These are phyloP conservation scores for Aspergillus pseudonomiae DNA, from an alignment of 2,329 filamentous ascomycete species.

Conservation along the genomic window DNA sequence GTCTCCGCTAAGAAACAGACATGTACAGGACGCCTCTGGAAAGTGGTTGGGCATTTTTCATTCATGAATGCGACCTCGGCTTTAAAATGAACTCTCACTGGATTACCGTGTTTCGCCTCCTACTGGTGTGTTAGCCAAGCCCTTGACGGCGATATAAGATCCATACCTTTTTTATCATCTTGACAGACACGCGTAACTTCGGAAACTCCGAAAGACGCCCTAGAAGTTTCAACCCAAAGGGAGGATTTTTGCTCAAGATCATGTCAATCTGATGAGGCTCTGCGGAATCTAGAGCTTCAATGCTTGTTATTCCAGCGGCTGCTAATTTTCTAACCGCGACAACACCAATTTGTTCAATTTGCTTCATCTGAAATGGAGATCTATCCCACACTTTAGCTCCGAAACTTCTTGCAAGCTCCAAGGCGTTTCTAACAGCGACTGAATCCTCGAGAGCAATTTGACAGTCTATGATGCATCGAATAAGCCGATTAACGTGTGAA, in stretches of 20 bases:
- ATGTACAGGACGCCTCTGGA: slow-evolving; percentile 66
- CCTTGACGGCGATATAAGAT: slow-evolving; percentile 25
- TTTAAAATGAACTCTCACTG: slow-evolving; percentile 63
- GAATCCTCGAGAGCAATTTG: slow-evolving; percentile 67
- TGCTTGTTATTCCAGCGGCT: slow-evolving; percentile 68
- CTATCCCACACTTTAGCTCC: slow-evolving; percentile 80
- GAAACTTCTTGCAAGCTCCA: slow-evolving; percentile 78
- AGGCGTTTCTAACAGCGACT: slow-evolving; percentile 65
- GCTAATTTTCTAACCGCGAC: slow-evolving; percentile 75
- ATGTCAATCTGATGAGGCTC: slow-evolving; percentile 76
- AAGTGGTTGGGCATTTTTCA: slow-evolving; percentile 60
- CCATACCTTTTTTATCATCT: slow-evolving; percentile 52
- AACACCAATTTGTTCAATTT: slow-evolving; percentile 77
- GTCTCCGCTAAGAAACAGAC: slow-evolving; percentile 76
- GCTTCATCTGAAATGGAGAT: slow-evolving; percentile 76
- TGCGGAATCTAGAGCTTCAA: slow-evolving; percentile 69
- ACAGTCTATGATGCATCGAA: slow-evolving; percentile 77
- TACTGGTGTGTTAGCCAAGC: slow-evolving; percentile 22
- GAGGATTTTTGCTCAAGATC: slow-evolving; percentile 75
- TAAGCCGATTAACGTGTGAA: slow-evolving; percentile 68
- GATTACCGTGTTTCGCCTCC: slow-evolving; percentile 41
- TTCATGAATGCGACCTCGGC: slow-evolving; percentile 74
- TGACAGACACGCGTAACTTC: slow-evolving; percentile 59
- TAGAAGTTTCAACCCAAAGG: slow-evolving; percentile 74
- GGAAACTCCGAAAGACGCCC: slow-evolving; percentile 72